Percentiles rank a stretch among this genome's conserved stretches.
phyloP scores from a whole-genome alignment of 768 basidiomycete species.

The Suillus discolor region DNA sequence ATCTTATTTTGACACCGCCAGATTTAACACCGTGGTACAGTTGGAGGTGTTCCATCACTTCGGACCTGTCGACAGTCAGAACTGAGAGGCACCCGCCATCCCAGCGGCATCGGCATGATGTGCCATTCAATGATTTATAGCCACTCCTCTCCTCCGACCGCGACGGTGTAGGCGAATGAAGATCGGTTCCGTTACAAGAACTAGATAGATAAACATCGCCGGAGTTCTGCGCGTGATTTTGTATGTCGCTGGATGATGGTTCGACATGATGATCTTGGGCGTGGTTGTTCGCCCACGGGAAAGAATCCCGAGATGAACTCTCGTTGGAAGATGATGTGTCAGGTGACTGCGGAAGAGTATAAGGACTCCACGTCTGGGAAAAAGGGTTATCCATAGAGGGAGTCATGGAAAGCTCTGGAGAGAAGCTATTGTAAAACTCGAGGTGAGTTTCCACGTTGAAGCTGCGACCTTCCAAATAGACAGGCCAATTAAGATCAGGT shows the following conservation, averaged over 20 bases:
- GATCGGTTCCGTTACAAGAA: not conserved
- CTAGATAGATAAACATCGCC: no score
- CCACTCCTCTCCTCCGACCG: not conserved
- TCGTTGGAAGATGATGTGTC: not conserved
- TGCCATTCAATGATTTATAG: no score
- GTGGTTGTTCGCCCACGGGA: not conserved
- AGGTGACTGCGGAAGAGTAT: no score
- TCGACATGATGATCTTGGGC: no score
- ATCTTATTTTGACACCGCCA: conserved; percentile 12
- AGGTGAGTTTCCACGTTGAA: no score
- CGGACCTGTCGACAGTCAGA: not conserved
- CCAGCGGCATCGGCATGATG: not conserved
- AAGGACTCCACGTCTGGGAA: not conserved
- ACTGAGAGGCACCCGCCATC: not conserved
- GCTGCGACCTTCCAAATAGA: no score
- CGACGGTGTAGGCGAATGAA: not conserved
- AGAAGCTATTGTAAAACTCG: no score
- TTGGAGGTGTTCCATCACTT: not conserved
- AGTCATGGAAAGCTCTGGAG: no score
- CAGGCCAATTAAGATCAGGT: not conserved
- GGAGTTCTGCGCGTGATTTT: not conserved
- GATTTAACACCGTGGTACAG: not conserved
- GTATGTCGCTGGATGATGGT: no score
- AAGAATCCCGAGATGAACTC: not conserved
- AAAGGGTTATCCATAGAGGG: not conserved